Evolutionary conservation across 129 eudicot species (phyloP), one percentile per base, ranked within the genome.

Genomic region (Deinandra increscens): DNA sequence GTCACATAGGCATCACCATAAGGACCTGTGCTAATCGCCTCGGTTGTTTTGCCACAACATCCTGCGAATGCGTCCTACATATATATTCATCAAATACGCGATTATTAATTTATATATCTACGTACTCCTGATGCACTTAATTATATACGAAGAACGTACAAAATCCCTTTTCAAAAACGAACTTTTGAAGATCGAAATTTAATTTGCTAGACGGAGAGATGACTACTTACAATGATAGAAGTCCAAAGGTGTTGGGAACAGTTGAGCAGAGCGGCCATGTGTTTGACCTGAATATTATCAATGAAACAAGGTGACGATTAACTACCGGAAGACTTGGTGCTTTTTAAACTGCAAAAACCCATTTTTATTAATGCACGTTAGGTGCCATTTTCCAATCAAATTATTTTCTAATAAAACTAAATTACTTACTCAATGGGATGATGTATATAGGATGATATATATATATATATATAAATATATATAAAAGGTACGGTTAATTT

Each of bases 191-290:
- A 36, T 36, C 6, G 6, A 36, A 36, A 4, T 1, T 36, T 36
- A 36, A 11, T 1, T 54, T 11, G 41, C 1, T 6, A 42, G 18
- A 14, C 29, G n/a, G 60, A 56, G 36, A 68, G 65, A 26, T 3
- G 22, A 46, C 81, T 70, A 46, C 81, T 70, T 77, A 77, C 81
- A 31, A 53, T 5, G n/a, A 69, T 43, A 54, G 60, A 70, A 54
- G 76, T 49, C 81, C 81, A 39, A 54, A 36, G 60, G 50, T 77
- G 71, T 19, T 77, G 51, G 50, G 61, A 51, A 41, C 18, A 26
- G 39, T 18, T 3, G 71, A 76, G 59, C 50, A 76, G 23, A 61
- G 49, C 76, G 69, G 66, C 66, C 81, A 76, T 76, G 7, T 46
- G 14, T 73, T 37, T 31, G 42, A 26, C 9, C 31, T 15, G 20